Percentiles rank a stretch among this genome's conserved stretches.
phyloP scores from a whole-genome alignment of 1,284 basidiomycete species.

The Irpex sp. region DNA sequence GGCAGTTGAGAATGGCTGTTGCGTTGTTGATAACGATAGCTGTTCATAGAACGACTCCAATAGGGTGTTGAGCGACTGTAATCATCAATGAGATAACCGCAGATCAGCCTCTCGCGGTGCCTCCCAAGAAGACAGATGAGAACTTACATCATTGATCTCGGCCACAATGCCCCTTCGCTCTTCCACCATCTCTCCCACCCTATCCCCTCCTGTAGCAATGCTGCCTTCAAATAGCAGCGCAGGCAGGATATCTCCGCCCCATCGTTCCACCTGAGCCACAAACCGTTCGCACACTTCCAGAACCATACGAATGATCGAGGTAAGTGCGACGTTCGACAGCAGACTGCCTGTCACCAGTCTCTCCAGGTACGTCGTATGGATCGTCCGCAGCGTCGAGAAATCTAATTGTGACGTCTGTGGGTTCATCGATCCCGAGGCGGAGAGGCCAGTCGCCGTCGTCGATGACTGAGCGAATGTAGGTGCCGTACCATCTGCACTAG shows the following conservation, averaged over 20 bases:
- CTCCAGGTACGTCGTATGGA: conserved; percentile 79
- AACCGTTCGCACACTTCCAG: conserved; percentile 81
- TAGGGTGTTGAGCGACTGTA: conserved; percentile 53
- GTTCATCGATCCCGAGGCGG: conserved; percentile 1
- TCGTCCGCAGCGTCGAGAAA: conserved; percentile 76
- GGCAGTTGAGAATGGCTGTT: conserved; percentile 53
- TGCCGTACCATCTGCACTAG: conserved; percentile 4
- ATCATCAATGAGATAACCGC: background rate
- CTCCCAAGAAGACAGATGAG: conserved; percentile 1
- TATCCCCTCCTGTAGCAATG: conserved; percentile 44
- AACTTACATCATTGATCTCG: conserved; percentile 67
- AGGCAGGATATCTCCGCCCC: conserved; percentile 89
- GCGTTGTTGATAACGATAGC: conserved; percentile 66
- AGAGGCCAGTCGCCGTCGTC: conserved; percentile 16
- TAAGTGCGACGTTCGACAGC: conserved; percentile 61
- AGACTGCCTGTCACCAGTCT: conserved; percentile 77
- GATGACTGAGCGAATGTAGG: conserved; percentile 14
- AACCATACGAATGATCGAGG: conserved; percentile 62
- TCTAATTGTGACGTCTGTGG: conserved; percentile 47
- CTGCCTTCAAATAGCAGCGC: conserved; percentile 78
- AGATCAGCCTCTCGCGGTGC: background rate
- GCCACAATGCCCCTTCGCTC: conserved; percentile 63
- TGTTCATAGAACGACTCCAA: conserved; percentile 76
- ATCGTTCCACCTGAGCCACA: conserved; percentile 78
- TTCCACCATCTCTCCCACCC: conserved; percentile 63